Base-by-base conservation (phyloP, 495 filamentous ascomycete species). In the Penicillium egyptiacum region DNA sequence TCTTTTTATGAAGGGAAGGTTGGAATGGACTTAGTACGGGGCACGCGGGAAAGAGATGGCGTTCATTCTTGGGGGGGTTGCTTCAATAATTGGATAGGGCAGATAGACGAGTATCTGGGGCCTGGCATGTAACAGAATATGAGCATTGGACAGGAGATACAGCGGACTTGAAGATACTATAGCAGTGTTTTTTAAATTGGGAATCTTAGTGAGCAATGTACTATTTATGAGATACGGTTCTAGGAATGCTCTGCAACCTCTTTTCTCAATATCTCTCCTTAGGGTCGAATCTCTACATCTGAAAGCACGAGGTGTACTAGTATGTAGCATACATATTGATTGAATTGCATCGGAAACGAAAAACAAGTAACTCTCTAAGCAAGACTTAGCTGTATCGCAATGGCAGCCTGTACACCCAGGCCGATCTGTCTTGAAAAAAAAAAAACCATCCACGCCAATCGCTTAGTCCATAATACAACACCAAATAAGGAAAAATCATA, bases 391-490 rank as follows among this genome's bases (percentile, higher is more conserved):
- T 60, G 48, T 33, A 52, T 63, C 50, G 54, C 59, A 42, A 35
- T 46, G 43, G 37, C 39, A 65, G 53, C 62, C 56, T 50, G 48
- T 17, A 58, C 53, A 59, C 55, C 59, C 44, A 52, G 54, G 45
- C 54, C 23, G 40, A 56, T 26, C 47, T 33, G 33, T 54, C 55
- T 56, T 60, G 53, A 49, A 63, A 59, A 53, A 59, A 49, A 63
- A 59, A 53, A 59, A 62, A 56, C 55, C 63, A 57, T 45, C 46
- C 54, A 61, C 60, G 65, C 65, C 65, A 57, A 44, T 63, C 62
- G 63, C 65, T 61, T 52, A 56, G 63, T 45, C 35, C 50, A 57
- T 55, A 61, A 55, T 49, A 59, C 58, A 50, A 56, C 43, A 49
- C 52, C 58, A 28, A 37, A 31, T 19, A 57, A 37, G 55, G 50